Evolutionary conservation across 164 flowering plant species (phyloP).

Genomic region (Piper longum): DNA sequence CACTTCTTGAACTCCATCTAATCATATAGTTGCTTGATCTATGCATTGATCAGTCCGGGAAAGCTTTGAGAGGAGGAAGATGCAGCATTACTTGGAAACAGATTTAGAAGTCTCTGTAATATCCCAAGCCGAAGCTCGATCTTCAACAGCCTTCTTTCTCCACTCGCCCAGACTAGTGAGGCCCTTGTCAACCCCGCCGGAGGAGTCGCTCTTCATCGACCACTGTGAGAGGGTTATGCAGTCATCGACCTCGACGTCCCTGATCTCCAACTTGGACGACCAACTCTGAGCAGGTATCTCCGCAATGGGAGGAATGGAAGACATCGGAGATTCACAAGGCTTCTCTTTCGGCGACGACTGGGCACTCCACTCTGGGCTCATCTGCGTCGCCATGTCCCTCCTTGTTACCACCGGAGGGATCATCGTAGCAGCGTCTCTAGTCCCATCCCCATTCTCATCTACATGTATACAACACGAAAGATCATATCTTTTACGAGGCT

Average conservation of each 20-base stretch:
- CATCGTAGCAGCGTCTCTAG: conserved; percentile 38
- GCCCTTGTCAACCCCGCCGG: conserved; percentile 25
- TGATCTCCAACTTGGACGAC: conserved; percentile 37
- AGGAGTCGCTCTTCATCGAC: conserved; percentile 51
- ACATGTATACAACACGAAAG: background rate
- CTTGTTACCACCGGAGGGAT: conserved; percentile 55
- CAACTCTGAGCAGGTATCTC: conserved; percentile 34
- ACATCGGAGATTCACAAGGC: conserved; percentile 28
- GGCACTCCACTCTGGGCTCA: conserved; percentile 75
- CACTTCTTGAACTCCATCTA: no score
- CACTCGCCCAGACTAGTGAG: conserved; percentile 31
- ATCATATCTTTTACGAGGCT: no score
- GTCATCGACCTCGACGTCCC: conserved; percentile 83
- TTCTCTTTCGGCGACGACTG: conserved; percentile 49
- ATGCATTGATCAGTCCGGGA: no score
- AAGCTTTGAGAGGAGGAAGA: background rate
- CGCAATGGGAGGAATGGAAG: conserved; percentile 32
- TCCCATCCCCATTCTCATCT: conserved; percentile 37
- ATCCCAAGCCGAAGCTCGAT: conserved; percentile 51
- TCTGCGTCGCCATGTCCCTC: conserved; percentile 93
- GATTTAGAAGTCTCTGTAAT: conserved; percentile 45
- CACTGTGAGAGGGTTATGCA: conserved; percentile 63
- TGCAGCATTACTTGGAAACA: conserved; percentile 44
- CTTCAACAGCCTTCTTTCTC: conserved; percentile 37
- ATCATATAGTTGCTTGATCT: no score